Evolutionary conservation across 176 grass and related monocot genomes (phyloP), one percentile per base, ranked within the genome.

Genomic region (Oryza rufipogon): DNA sequence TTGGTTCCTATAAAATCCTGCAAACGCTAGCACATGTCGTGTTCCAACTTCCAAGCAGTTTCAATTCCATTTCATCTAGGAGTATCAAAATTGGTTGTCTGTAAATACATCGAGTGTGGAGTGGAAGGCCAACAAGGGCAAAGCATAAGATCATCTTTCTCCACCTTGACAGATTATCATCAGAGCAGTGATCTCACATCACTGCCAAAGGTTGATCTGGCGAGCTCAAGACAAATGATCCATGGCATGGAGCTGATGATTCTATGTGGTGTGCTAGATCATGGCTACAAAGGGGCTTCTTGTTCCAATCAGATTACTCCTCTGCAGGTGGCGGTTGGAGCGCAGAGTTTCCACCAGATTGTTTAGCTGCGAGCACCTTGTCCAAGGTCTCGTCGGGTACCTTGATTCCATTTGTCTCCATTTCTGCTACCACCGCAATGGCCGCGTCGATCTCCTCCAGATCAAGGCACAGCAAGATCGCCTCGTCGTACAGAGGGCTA

Each of bases 321-420:
- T 84, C 79, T 10, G 15, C 9, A 23, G 79, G 68, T 70, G 63
- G 48, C 69, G 63, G 63, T 73, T 77, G 84, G 49, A 90, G 82
- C 6, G 65, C 64, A 54, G 89, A 90, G 73, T 98, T 91, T 47
- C 72, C 83, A 19, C 68, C 83, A 19, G 66, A 75, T 42, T 77
- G 89, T 90, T 92, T 91, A 52, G 87, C 63, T 78, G 85, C 87
- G 73, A 98, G 96, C 77, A 98, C 93, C 78, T 87, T 90, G 84
- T 98, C 96, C 80, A 98, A 83, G 49, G 93, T 98, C 78, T 98
- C 78, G 48, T 93, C 96, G 7, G 86, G 66, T 23, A 93, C 93
- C 73, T 91, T 98, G 85, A 98, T 93, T 87, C 91, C 96, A 71
- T 85, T 86, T 5, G 91, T 91, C 83, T 98, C 96, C 91, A 93